These are phyloP conservation scores for Termitomyces sp. DNA, from an alignment of 768 basidiomycete genomes.

Conservation along the genomic window DNA sequence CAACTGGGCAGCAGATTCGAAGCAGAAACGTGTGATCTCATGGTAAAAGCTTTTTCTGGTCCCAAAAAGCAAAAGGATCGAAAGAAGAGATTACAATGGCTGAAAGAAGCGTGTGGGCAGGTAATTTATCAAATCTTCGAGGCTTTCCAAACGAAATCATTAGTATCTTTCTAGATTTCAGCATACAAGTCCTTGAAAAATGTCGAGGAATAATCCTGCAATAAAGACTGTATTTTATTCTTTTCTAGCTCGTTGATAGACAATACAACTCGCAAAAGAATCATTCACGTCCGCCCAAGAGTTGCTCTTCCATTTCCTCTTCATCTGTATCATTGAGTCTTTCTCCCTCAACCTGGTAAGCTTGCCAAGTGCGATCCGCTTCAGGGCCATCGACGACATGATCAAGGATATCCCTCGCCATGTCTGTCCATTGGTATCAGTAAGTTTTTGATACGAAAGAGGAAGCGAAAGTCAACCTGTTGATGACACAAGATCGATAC, in stretches of 20 bases:
- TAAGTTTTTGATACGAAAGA: neutral
- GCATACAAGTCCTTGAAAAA: constrained; percentile 10
- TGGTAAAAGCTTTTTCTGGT: constrained; percentile 35
- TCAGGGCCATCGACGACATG: constrained; percentile 70
- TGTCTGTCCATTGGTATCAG: constrained; percentile 29
- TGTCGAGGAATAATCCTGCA: neutral
- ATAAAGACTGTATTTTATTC: neutral
- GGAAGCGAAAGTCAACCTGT: constrained; percentile 33
- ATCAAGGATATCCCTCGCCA: constrained; percentile 57
- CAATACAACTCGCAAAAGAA: too few species aligned
- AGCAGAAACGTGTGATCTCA: constrained; percentile 47
- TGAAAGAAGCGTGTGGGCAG: constrained; percentile 50
- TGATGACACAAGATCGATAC: constrained; percentile 36
- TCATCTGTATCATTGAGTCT: constrained; percentile 41
- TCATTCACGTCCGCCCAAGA: constrained; percentile 24
- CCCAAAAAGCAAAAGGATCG: constrained; percentile 26
- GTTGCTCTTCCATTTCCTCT: constrained; percentile 51
- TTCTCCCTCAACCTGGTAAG: constrained; percentile 45
- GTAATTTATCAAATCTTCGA: constrained; percentile 16
- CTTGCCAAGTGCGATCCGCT: constrained; percentile 57
- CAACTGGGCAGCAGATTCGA: constrained; percentile 43
- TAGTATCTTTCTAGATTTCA: neutral
- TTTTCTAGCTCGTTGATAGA: neutral
- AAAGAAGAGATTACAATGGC: constrained; percentile 44
- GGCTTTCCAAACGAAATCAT: neutral